Evolutionary conservation across 257 asterid species (phyloP).

Genomic region (Petunia axillaris): DNA sequence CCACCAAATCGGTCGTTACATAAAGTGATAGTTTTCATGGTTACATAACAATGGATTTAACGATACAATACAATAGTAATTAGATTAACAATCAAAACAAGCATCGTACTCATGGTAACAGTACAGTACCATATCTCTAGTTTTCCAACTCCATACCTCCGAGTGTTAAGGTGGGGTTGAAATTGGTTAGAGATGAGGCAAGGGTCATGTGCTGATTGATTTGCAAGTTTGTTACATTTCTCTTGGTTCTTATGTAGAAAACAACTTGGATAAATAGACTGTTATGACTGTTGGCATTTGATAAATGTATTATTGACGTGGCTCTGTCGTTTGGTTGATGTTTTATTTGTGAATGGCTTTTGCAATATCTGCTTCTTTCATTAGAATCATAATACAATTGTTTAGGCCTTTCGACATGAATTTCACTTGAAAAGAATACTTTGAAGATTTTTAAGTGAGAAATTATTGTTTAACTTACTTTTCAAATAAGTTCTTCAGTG

Average conservation of each 20-base stretch:
- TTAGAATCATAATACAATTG: neutral
- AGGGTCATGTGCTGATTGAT: neutral
- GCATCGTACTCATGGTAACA: too few relatives aligned
- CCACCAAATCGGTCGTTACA: too few relatives aligned
- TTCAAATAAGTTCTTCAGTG: neutral
- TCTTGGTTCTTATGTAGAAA: constrained; percentile 3
- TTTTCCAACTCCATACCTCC: neutral
- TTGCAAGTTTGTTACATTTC: neutral
- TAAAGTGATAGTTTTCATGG: too few relatives aligned
- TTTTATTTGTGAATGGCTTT: constrained; percentile 22
- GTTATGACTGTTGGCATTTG: neutral
- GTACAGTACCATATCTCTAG: too few relatives aligned
- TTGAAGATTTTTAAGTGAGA: neutral
- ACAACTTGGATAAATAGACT: neutral
- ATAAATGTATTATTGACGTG: constrained; percentile 13
- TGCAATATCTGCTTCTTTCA: constrained; percentile 7
- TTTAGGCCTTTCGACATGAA: neutral
- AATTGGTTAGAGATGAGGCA: neutral
- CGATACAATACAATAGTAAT: too few relatives aligned
- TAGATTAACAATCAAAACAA: too few relatives aligned
- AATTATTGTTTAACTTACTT: too few relatives aligned
- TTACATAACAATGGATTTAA: too few relatives aligned
- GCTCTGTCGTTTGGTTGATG: neutral
- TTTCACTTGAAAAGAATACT: neutral
- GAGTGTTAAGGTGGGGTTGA: neutral